phyloP scores from a whole-genome alignment of 345 rosid genomes.

The Bretschneidera sinensis region DNA sequence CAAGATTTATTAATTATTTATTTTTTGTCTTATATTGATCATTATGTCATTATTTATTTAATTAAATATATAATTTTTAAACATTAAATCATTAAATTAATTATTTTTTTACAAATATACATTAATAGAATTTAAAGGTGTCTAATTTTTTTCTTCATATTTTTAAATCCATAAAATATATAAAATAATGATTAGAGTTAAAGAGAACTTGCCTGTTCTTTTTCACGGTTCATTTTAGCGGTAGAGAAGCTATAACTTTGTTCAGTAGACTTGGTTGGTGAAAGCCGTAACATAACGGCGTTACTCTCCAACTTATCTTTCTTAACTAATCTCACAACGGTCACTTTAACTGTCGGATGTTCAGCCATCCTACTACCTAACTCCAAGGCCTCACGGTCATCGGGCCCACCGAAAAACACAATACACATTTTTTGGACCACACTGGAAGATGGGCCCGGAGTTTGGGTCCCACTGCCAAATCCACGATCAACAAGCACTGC shows the following conservation, averaged over 20 bases:
- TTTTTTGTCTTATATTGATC: no score
- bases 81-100: no score
- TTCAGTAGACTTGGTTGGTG: slow-evolving; percentile 33
- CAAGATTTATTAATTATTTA: no score
- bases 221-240: slow-evolving; percentile 39
- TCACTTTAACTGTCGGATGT: slow-evolving; percentile 58
- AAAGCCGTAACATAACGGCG: slow-evolving; percentile 32
- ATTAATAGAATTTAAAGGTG: no score
- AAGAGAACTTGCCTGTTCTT: slow-evolving; percentile 38
- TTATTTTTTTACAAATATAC: no score
- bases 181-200: neutral
- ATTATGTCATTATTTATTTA: no score
- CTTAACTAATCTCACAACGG: slow-evolving; percentile 43
- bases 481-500: slow-evolving; percentile 84
- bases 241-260: slow-evolving; percentile 50
- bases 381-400: slow-evolving; percentile 74
- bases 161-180: no score
- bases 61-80: no score
- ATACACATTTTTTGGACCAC: slow-evolving; percentile 48
- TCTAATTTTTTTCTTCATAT: no score
- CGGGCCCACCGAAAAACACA: slow-evolving; percentile 74
- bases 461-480: slow-evolving; percentile 40
- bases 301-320: slow-evolving; percentile 25
- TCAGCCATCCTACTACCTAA: slow-evolving; percentile 73
- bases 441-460: slow-evolving; percentile 12